Percentiles rank a stretch among this genome's conserved stretches.
Evolutionary conservation across 1,139 yeast genomes (phyloP).

Genomic region (Yamadazyma dushanensis): DNA sequence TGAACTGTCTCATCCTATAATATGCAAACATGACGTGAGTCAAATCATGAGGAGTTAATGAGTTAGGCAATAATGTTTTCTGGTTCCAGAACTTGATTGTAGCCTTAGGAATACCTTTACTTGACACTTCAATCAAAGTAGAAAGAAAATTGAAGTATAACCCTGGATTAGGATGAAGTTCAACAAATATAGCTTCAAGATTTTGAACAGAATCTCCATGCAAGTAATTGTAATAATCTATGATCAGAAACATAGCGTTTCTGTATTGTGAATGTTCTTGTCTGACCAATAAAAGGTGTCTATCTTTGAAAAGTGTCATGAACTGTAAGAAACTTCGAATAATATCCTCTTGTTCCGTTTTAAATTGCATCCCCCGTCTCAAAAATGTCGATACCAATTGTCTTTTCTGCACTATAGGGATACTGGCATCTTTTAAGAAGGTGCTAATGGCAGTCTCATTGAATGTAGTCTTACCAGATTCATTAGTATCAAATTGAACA

Average conservation of each 20-base stretch:
- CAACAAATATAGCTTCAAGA: slow-evolving; percentile 7
- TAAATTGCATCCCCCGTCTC: slow-evolving; percentile 19
- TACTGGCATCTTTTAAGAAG: slow-evolving; percentile 16
- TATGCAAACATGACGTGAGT: slow-evolving; percentile 32
- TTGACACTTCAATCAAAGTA: slow-evolving; percentile 21
- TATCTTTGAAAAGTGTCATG: slow-evolving; percentile 20
- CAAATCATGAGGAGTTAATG: slow-evolving; percentile 25
- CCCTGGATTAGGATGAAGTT: not conserved
- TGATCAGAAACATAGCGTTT: slow-evolving; percentile 20
- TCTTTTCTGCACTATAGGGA: slow-evolving; percentile 16
- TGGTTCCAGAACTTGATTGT: slow-evolving; percentile 27
- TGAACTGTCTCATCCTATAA: slow-evolving; percentile 20
- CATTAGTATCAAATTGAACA: slow-evolving; percentile 17
- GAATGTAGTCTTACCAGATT: slow-evolving; percentile 12
- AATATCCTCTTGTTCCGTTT: slow-evolving; percentile 12
- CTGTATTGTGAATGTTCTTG: slow-evolving; percentile 20
- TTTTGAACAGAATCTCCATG: slow-evolving; percentile 10
- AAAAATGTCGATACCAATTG: slow-evolving; percentile 18
- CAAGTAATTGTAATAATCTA: slow-evolving; percentile 9
- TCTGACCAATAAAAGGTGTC: slow-evolving; percentile 19
- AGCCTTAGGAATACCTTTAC: slow-evolving; percentile 20
- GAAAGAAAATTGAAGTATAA: slow-evolving; percentile 23
- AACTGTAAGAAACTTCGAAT: slow-evolving; percentile 20
- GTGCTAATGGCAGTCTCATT: slow-evolving; percentile 16
- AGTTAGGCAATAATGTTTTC: slow-evolving; percentile 16